Conservation (phyloP, 2,329 filamentous ascomycete genomes). For the Coniochaeta prunicola region DNA sequence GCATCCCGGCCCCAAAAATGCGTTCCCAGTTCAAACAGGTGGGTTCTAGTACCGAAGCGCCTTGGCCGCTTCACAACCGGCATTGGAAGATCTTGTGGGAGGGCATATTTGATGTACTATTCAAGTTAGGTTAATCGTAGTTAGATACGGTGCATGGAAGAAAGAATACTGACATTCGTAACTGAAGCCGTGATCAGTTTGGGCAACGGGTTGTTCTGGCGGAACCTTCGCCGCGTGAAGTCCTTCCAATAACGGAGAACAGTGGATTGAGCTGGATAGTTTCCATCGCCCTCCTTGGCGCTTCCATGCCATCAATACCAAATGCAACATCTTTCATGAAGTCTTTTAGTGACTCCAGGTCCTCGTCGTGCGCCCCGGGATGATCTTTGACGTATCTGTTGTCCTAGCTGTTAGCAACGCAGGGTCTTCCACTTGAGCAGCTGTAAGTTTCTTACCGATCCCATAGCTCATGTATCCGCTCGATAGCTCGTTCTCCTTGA, state of each 20-base stretch:
- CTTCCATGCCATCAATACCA: slow-evolving; percentile 5
- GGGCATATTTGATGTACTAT: not conserved
- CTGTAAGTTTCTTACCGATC: not conserved
- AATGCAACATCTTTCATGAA: slow-evolving; percentile 6
- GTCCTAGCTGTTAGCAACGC: too few relatives aligned
- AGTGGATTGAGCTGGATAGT: not conserved
- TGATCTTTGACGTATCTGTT: too few relatives aligned
- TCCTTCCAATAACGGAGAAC: not conserved
- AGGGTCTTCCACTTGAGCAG: too few relatives aligned
- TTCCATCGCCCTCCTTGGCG: not conserved
- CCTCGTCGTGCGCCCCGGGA: too few relatives aligned
- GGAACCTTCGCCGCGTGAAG: not conserved
- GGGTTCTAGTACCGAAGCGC: not conserved
- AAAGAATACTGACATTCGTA: not conserved
- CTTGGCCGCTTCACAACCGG: not conserved
- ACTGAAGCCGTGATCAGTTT: not conserved
- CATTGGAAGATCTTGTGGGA: not conserved
- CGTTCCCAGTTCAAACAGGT: not conserved
- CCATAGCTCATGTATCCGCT: too few relatives aligned
- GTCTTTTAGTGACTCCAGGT: slow-evolving; percentile 3
- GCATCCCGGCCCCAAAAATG: too few relatives aligned
- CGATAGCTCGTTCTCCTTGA: too few relatives aligned
- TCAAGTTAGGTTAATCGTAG: not conserved
- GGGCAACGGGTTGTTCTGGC: not conserved
- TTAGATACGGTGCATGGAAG: not conserved